These are phyloP conservation scores for Fomitopsis pulvina DNA, from an alignment of 768 basidiomycete species.

Conservation along the genomic window DNA sequence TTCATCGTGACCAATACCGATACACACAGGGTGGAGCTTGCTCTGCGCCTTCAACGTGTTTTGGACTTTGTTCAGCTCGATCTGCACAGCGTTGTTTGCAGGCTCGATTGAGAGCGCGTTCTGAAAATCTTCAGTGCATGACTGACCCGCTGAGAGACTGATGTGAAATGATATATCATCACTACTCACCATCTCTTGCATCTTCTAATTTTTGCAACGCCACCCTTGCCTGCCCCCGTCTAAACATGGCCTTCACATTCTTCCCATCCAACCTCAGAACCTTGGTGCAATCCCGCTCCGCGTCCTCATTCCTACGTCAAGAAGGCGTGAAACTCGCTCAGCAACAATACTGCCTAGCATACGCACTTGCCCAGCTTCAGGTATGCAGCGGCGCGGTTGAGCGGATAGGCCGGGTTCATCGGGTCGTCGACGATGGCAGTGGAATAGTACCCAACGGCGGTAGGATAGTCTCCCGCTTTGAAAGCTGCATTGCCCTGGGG, in stretches of 20 bases:
- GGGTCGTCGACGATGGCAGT: slow-evolving; percentile 68
- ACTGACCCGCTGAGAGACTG: not conserved
- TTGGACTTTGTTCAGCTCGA: slow-evolving; percentile 52
- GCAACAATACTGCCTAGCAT: slow-evolving; percentile 13
- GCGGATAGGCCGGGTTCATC: slow-evolving; percentile 66
- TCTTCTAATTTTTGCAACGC: slow-evolving; percentile 47
- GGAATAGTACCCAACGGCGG: slow-evolving; percentile 84
- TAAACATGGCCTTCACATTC: slow-evolving; percentile 77
- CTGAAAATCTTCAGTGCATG: slow-evolving; percentile 45
- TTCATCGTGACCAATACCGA: not conserved
- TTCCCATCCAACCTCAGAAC: slow-evolving; percentile 46
- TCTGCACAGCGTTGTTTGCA: slow-evolving; percentile 51
- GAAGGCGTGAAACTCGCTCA: not conserved
- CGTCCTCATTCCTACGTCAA: slow-evolving; percentile 59
- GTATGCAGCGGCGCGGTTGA: slow-evolving; percentile 90
- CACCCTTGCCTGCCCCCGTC: slow-evolving; percentile 67
- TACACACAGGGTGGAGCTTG: slow-evolving; percentile 25
- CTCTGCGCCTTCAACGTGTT: slow-evolving; percentile 30
- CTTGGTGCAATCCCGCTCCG: slow-evolving; percentile 71
- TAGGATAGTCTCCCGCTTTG: slow-evolving; percentile 70
- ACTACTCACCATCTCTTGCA: slow-evolving; percentile 53
- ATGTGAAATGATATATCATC: not conserved
- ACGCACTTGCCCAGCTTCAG: slow-evolving; percentile 94
- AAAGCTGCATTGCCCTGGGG: slow-evolving; percentile 81
- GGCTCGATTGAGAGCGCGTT: slow-evolving; percentile 57